These are phyloP conservation scores for Pulveroboletus ravenelii DNA, from an alignment of 768 basidiomycete genomes.

Conservation along the genomic window DNA sequence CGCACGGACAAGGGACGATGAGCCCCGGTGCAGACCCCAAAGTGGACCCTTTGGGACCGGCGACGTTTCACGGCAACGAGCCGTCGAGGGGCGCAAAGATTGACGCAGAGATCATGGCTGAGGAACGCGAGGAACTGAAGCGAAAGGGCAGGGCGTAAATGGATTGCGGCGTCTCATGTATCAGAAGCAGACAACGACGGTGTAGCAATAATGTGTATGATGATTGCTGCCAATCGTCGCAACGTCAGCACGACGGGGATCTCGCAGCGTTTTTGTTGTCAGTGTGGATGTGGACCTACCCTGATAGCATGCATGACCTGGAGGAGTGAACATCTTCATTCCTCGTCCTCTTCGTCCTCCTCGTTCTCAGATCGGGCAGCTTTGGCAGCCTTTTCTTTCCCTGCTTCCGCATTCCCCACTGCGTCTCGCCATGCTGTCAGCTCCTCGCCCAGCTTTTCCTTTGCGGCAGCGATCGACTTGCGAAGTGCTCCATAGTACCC, in stretches of 20 bases:
- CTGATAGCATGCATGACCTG: background rate
- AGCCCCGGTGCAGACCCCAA: conserved; percentile 30
- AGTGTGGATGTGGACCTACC: background rate
- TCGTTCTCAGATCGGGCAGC: conserved; percentile 43
- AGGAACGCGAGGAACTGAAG: conserved; percentile 45
- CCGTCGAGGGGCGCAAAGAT: conserved; percentile 54
- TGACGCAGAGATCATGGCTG: conserved; percentile 51
- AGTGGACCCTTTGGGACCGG: conserved; percentile 46
- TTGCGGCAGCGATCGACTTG: conserved; percentile 47
- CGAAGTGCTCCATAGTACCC: conserved; percentile 50
- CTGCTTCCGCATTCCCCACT: conserved; percentile 59
- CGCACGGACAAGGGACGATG: conserved; percentile 26
- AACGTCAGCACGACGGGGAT: background rate
- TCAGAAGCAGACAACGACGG: background rate
- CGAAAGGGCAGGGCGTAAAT: conserved; percentile 39
- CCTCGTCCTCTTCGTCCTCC: conserved; percentile 42
- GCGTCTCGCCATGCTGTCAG: conserved; percentile 73
- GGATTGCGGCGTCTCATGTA: background rate
- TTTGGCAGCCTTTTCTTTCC: conserved; percentile 48
- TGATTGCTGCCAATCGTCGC: background rate
- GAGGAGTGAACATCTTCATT: conserved; percentile 6
- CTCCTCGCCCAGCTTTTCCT: conserved; percentile 55
- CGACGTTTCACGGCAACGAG: conserved; percentile 50
- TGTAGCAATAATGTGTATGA: background rate
- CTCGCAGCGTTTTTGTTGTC: background rate